phyloP scores from a whole-genome alignment of 2,329 filamentous ascomycete species.

The Lachnellula willkommii region DNA sequence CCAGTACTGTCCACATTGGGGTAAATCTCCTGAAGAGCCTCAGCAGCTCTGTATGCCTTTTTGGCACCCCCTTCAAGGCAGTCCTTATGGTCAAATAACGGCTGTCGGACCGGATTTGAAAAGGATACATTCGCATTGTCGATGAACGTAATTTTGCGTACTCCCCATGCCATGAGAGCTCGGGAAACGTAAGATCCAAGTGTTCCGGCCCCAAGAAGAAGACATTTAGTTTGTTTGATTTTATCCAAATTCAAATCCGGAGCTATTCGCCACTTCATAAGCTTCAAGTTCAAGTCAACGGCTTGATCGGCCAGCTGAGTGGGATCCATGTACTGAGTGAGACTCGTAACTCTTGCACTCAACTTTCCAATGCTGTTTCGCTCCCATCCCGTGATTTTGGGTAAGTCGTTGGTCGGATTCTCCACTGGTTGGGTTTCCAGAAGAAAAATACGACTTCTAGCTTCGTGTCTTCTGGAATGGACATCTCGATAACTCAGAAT shows the following conservation, averaged over 20 bases:
- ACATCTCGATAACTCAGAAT: constrained; percentile 88
- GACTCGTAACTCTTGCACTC: constrained; percentile 68
- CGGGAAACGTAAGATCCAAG: constrained; percentile 90
- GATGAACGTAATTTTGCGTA: constrained; percentile 90
- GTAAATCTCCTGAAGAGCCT: constrained; percentile 78
- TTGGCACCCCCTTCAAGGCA: constrained; percentile 77
- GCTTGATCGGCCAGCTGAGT: constrained; percentile 82
- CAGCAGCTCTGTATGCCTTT: constrained; percentile 77
- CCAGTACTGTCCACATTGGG: constrained; percentile 81
- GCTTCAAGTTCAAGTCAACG: constrained; percentile 90
- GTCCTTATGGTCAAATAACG: constrained; percentile 84
- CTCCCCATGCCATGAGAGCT: constrained; percentile 91
- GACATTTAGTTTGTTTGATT: constrained; percentile 84
- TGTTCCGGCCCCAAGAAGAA: constrained; percentile 87
- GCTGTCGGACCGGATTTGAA: constrained; percentile 93
- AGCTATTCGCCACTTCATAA: constrained; percentile 98
- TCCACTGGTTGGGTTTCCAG: constrained; percentile 27
- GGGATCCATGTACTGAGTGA: constrained; percentile 93
- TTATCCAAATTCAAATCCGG: constrained; percentile 80
- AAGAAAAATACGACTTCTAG: constrained; percentile 72
- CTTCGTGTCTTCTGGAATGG: constrained; percentile 69
- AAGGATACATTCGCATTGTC: constrained; percentile 92
- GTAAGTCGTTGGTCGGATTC: constrained; percentile 48
- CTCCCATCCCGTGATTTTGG: constrained; percentile 95
- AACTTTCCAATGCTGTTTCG: constrained; percentile 74